Percentiles rank a stretch among this genome's conserved stretches.
These are phyloP conservation scores for Didymella lethalis DNA, from an alignment of 2,329 filamentous ascomycete genomes.

Conservation along the genomic window DNA sequence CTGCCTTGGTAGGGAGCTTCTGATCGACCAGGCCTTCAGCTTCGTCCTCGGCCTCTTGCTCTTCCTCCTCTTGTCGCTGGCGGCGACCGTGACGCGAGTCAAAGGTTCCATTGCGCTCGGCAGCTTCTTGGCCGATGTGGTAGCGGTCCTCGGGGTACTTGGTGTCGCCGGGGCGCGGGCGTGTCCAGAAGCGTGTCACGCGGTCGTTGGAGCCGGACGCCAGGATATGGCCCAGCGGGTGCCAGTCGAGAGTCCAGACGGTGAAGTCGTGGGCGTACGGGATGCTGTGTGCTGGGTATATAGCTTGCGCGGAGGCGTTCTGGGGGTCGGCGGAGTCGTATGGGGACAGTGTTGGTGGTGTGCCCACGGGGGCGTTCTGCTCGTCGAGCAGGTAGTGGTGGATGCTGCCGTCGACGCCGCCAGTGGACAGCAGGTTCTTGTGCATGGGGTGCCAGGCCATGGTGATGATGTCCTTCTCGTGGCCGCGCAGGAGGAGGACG, in stretches of 20 bases:
- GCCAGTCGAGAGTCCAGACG: slow-evolving; percentile 98
- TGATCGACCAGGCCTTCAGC: slow-evolving; percentile 92
- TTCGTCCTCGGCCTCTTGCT: slow-evolving; percentile 92
- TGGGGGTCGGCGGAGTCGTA: slow-evolving; percentile 82
- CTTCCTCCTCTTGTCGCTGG: slow-evolving; percentile 88
- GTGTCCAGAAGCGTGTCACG: slow-evolving; percentile 96
- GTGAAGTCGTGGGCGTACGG: slow-evolving; percentile 91
- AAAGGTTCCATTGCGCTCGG: slow-evolving; percentile 94
- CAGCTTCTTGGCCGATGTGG: slow-evolving; percentile 92
- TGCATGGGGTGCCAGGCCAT: slow-evolving; percentile 94
- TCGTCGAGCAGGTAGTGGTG: slow-evolving; percentile 97
- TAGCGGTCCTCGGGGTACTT: slow-evolving; percentile 88
- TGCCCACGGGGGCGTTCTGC: slow-evolving; percentile 81
- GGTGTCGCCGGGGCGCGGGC: slow-evolving; percentile 85
- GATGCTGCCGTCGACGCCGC: slow-evolving; percentile 86
- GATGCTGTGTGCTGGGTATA: slow-evolving; percentile 87
- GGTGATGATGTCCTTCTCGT: slow-evolving; percentile 95
- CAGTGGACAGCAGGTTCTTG: slow-evolving; percentile 85
- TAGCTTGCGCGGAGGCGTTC: slow-evolving; percentile 84
- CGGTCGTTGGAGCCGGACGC: slow-evolving; percentile 96
- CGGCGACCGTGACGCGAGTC: slow-evolving; percentile 79
- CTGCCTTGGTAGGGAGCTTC: slow-evolving; percentile 72
- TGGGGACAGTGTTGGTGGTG: slow-evolving; percentile 75
- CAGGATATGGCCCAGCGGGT: slow-evolving; percentile 92
- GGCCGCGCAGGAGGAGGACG: slow-evolving; percentile 88